Evolutionary conservation across 192 early-diverging fungal species (phyloP), one percentile per base, ranked within the genome.

Genomic region (Entomortierella parvispora): DNA sequence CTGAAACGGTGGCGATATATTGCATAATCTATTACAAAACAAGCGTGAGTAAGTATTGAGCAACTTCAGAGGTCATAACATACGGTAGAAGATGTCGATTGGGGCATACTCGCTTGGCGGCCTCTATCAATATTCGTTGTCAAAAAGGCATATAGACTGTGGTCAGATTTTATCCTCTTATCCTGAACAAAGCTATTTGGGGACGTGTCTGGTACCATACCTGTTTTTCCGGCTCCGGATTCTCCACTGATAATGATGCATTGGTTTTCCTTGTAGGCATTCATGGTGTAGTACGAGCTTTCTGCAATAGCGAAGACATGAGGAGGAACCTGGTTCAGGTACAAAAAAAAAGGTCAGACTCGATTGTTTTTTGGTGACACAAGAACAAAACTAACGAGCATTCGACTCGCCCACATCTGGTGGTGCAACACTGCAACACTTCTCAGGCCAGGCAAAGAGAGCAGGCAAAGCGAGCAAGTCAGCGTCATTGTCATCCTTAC

Each of bases 181-280:
- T 17, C 15, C 2, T 2, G 6, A n/a, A 11, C 51, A 2, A 46
- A 14, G 3, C 28, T 31, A 31, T 4, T 53, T 12, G 12, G 18
- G 15, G 17, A 18, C 0, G 15, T 53, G 23, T 18, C 12, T 8
- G 44, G 12, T 45, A 34, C 32, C 56, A 31, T 52, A 82, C 81
- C 81, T 45, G 92, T 96, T 75, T 94, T 94, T 61, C 95, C 96
- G 23, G 96, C 96, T 32, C 96, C 96, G 53, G 92, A 94, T 86
- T 97, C 96, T 74, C 96, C 96, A 83, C 90, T 91, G 64, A 99
- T 99, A 72, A 99, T 99, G 65, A 99, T 95, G 84, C 97, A 98
- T 70, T 99, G 97, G 79, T 95, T 98, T 80, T 99, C 97, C 82
- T 95, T 96, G 87, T 99, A 98, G 45, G 90, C 90, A 65, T 96